A percentile compares a stretch with the other conserved stretches of the same genome.
These are phyloP conservation scores for Verticillium albo-atrum DNA, from an alignment of 2,329 filamentous ascomycete genomes.

Conservation along the genomic window DNA sequence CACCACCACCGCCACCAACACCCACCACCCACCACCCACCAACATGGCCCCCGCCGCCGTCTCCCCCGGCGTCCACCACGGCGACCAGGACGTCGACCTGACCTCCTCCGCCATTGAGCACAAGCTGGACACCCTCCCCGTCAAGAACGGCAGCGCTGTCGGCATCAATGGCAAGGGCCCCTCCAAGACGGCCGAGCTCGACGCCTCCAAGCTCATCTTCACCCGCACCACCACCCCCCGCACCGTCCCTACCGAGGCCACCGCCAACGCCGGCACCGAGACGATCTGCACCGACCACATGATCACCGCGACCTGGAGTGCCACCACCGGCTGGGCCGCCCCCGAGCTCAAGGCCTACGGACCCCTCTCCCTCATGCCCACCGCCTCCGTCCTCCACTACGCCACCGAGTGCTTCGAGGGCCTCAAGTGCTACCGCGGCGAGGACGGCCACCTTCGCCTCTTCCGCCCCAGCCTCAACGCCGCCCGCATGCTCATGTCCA, in stretches of 20 bases:
- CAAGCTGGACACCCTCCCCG: conserved; percentile 34
- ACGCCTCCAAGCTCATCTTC: conserved; percentile 63
- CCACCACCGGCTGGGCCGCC: conserved; percentile 61
- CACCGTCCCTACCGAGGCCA: conserved; percentile 45
- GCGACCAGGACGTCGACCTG: conserved; percentile 45
- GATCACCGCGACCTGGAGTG: conserved; percentile 69
- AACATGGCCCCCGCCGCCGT: conserved; percentile 22
- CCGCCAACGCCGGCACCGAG: conserved; percentile 41
- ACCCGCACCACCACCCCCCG: conserved; percentile 46
- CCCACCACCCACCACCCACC: neutral
- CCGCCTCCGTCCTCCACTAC: conserved; percentile 79
- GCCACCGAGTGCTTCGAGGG: conserved; percentile 91
- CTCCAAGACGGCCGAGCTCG: conserved; percentile 57
- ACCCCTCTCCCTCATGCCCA: conserved; percentile 73
- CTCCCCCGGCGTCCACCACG: conserved; percentile 30
- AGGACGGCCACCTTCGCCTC: conserved; percentile 67
- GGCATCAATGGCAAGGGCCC: conserved; percentile 55
- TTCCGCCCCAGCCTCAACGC: conserved; percentile 76
- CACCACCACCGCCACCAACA: neutral
- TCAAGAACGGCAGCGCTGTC: conserved; percentile 22
- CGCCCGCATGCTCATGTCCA: conserved; percentile 56
- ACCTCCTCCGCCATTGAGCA: conserved; percentile 47
- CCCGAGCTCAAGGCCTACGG: conserved; percentile 75
- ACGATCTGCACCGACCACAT: conserved; percentile 81
- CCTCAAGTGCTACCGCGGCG: conserved; percentile 74